These are phyloP conservation scores for Poterioochromonas sp. DNA, from an alignment of 352 stramenopile genomes.

Conservation along the genomic window DNA sequence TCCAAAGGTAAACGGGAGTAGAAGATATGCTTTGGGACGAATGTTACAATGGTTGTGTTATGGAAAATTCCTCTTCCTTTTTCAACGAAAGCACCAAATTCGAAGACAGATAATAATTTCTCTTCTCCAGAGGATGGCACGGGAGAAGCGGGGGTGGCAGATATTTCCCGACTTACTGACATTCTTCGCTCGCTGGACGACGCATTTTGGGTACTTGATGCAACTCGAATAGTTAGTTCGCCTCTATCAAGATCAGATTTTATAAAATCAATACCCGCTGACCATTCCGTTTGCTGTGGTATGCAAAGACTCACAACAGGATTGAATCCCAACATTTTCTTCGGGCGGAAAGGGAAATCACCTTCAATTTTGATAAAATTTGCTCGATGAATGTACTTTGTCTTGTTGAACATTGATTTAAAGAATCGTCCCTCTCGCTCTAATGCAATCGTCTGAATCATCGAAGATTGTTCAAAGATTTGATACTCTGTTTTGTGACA, in stretches of 20 bases:
- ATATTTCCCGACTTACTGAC: neutral
- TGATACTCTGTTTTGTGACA: slow-evolving; percentile 9
- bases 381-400: neutral
- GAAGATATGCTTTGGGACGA: slow-evolving; percentile 16
- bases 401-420: neutral
- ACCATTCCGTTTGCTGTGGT: slow-evolving; percentile 9
- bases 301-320: neutral
- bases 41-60: neutral
- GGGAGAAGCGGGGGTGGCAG: neutral
- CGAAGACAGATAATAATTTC: no score
- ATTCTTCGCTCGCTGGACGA: no score
- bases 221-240: neutral
- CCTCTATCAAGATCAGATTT: slow-evolving; percentile 17
- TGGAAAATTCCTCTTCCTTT: slow-evolving; percentile 4
- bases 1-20: neutral
- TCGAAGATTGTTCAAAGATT: neutral
- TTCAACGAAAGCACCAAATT: slow-evolving; percentile 3
- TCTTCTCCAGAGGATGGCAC: no score
- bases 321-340: slow-evolving; percentile 2
- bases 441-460: neutral
- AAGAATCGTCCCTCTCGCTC: neutral
- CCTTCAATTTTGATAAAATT: neutral
- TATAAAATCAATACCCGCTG: slow-evolving; percentile 1
- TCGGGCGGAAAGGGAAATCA: neutral
- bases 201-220: no score